Evolutionary conservation across 106 monocot genomes (phyloP), one percentile per base, ranked within the genome.

Genomic region (Vanilla planifolia): DNA sequence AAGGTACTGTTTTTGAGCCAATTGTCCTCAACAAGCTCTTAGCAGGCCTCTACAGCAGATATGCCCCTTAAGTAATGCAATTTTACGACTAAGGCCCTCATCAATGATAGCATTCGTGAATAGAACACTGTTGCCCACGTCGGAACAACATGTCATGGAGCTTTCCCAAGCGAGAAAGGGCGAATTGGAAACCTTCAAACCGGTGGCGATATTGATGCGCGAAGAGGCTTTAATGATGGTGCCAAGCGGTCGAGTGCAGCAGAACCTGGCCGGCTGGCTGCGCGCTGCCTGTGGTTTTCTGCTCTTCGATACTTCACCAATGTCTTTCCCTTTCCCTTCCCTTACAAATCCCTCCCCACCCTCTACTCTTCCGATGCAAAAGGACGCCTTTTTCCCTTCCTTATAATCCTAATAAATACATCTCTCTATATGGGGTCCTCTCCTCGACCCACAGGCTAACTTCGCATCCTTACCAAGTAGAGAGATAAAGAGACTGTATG

Each of bases 311-410:
- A 53, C 28, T 29, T 21, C 10, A 17, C 10, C 1, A n/a, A 20
- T 16, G 10, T 45, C n/a, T 15, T 17, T 16, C 8, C 10, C 7
- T 56, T 56, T 56, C 56, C 56, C 19, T 8, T 33, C 33, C 34
- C 34, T 19, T 56, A 33, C 56, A 56, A 57, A 57, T 8, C 27
- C 56, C 19, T n/a, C n/a, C 34, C 56, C 56, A 33, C 56, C 34
- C 27, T 57, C 56, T 57, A 33, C 33, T 33, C 56, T 34, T 35
- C 56, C 10, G 33, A 34, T 25, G 20, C 7, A 19, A 21, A 57
- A 57, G 35, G 20, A 35, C 19, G 17, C 8, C 15, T 20, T 8
- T 57, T 57, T 57, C 14, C 56, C 34, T 27, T 30, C 20, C 56
- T 20, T n/a, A 57, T 20, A 57, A 33, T 6, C 0, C 57, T 57